Percentiles rank a stretch among this genome's conserved stretches.
phyloP scores from a whole-genome alignment of 495 filamentous ascomycete genomes.

The Friedmanniomyces endolithicus region DNA sequence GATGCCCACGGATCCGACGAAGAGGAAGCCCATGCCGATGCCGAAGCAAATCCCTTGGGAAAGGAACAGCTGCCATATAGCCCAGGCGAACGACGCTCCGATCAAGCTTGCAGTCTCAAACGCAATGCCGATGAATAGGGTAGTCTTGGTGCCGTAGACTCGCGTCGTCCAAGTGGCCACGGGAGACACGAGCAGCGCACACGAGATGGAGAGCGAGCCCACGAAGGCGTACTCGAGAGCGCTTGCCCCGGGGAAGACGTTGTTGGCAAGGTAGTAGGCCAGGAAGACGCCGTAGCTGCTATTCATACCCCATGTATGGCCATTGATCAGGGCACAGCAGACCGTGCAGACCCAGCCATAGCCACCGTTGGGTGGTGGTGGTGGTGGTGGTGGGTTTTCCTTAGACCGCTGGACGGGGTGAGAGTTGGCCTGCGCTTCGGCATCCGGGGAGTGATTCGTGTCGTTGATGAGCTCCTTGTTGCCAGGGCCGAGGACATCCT shows the following conservation, averaged over 20 bases:
- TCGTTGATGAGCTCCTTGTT: too few species aligned
- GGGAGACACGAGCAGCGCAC: constrained; percentile 38
- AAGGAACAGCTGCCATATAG: constrained; percentile 49
- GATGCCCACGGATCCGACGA: constrained; percentile 56
- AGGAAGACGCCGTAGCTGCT: constrained; percentile 40
- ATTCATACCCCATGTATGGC: constrained; percentile 37
- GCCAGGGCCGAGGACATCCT: too few species aligned
- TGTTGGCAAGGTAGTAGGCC: constrained; percentile 36
- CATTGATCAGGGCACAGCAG: constrained; percentile 31
- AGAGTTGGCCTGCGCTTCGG: too few species aligned
- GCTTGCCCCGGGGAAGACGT: constrained; percentile 35
- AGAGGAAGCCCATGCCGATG: constrained; percentile 56
- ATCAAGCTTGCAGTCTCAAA: constrained; percentile 34
- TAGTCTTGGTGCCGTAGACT: constrained; percentile 29
- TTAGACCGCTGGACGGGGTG: neutral
- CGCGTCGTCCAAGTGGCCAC: constrained; percentile 33
- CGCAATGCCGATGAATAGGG: constrained; percentile 34
- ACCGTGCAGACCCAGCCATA: constrained; percentile 39
- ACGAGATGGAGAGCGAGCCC: constrained; percentile 39
- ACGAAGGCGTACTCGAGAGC: constrained; percentile 41
- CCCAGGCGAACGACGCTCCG: constrained; percentile 35
- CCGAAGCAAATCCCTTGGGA: constrained; percentile 70
- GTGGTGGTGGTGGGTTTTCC: neutral
- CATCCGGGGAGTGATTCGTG: too few species aligned
- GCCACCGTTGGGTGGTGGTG: constrained; percentile 29